These are phyloP conservation scores for Zygoascus flipseniorum DNA, from an alignment of 805 yeast species.

Conservation along the genomic window DNA sequence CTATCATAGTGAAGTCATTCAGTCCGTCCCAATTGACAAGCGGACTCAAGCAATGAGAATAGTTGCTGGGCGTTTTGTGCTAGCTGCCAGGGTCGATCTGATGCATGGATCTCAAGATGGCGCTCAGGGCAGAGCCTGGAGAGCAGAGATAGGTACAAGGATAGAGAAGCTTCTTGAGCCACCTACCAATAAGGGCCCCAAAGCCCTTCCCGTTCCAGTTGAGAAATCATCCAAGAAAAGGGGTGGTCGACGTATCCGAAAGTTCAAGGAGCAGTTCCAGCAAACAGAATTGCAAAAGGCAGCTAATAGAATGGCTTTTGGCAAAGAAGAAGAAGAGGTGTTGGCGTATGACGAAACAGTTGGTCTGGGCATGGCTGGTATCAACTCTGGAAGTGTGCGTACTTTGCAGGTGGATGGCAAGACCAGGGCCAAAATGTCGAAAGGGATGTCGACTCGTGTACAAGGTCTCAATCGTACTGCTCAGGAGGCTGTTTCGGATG, in stretches of 20 bases:
- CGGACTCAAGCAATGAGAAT: conserved; percentile 68
- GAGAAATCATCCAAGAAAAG: conserved; percentile 74
- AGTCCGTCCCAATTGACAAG: conserved; percentile 47
- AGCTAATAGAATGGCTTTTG: conserved; percentile 80
- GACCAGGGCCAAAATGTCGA: conserved; percentile 52
- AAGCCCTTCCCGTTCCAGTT: conserved; percentile 66
- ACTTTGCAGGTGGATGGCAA: conserved; percentile 31
- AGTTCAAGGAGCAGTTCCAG: conserved; percentile 70
- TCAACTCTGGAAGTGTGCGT: conserved; percentile 21
- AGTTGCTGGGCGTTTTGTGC: conserved; percentile 64
- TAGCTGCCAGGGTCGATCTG: conserved; percentile 78
- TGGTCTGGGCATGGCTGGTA: conserved; percentile 65
- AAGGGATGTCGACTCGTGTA: conserved; percentile 45
- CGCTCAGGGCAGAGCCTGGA: conserved; percentile 48
- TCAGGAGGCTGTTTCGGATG: neutral
- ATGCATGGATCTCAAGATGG: conserved; percentile 40
- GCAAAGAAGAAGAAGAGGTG: conserved; percentile 53
- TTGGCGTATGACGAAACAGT: conserved; percentile 50
- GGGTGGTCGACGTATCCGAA: conserved; percentile 76
- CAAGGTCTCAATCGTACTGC: conserved; percentile 1
- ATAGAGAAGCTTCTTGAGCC: conserved; percentile 69
- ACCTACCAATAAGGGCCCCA: conserved; percentile 53
- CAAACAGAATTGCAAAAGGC: conserved; percentile 75
- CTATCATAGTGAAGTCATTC: conserved; percentile 52
- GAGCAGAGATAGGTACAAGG: conserved; percentile 49